A percentile compares a stretch with the other conserved stretches of the same genome.
Conservation (phyloP, 345 rosid genomes). For the Linum trigynum region DNA sequence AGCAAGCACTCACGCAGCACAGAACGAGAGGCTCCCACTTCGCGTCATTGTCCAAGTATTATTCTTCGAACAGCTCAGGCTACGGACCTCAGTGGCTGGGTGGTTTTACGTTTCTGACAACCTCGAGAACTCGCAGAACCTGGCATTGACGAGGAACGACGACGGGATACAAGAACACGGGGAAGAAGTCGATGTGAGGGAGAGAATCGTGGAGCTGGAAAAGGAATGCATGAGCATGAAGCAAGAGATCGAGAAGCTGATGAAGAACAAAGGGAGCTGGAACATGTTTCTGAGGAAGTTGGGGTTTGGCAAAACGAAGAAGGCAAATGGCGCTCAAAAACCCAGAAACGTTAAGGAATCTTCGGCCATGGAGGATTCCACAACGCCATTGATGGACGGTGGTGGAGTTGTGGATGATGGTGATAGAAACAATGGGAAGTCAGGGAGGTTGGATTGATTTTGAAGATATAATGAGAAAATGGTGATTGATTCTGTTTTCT, state of each 20-base stretch:
- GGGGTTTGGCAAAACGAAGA: slow-evolving; percentile 22
- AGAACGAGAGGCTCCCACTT: slow-evolving; percentile 84
- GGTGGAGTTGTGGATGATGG: too few relatives aligned
- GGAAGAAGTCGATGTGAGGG: slow-evolving; percentile 27
- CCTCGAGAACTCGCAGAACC: slow-evolving; percentile 36
- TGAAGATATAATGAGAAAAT: too few relatives aligned
- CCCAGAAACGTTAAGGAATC: not conserved
- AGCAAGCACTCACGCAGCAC: slow-evolving; percentile 89
- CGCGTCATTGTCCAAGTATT: slow-evolving; percentile 78
- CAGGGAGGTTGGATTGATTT: too few relatives aligned
- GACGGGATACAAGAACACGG: slow-evolving; percentile 13
- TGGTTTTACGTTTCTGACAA: slow-evolving; percentile 61
- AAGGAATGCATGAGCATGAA: slow-evolving; percentile 72
- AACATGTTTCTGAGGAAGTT: slow-evolving; percentile 45
- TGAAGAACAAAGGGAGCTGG: slow-evolving; percentile 54
- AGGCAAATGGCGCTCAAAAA: slow-evolving; percentile 5
- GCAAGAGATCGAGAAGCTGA: slow-evolving; percentile 62
- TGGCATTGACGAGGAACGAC: slow-evolving; percentile 29
- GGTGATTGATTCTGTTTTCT: too few relatives aligned
- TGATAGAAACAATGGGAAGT: too few relatives aligned
- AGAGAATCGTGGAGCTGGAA: slow-evolving; percentile 65
- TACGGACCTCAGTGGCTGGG: slow-evolving; percentile 61
- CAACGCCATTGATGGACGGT: too few relatives aligned
- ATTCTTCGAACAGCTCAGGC: slow-evolving; percentile 86
- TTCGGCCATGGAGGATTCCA: too few relatives aligned